A percentile compares a stretch with the other conserved stretches of the same genome.
Evolutionary conservation across 1,139 yeast species (phyloP).

Genomic region (Blastobotrys apis): DNA sequence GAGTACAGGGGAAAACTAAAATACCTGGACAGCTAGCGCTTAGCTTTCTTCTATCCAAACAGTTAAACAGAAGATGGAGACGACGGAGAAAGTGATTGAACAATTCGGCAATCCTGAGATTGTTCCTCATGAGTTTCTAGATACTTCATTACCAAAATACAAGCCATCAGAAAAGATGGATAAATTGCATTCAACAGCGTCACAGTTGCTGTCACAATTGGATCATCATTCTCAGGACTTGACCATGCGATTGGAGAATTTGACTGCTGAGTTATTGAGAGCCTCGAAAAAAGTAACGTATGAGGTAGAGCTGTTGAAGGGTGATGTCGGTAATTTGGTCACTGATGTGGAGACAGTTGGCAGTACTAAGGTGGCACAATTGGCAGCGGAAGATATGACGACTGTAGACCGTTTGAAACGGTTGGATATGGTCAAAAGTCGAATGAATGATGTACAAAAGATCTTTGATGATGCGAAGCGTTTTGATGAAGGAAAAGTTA

Average conservation of each 20-base stretch:
- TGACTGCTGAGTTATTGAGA: slow-evolving; percentile 28
- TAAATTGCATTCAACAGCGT: slow-evolving; percentile 32
- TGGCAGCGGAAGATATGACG: slow-evolving; percentile 18
- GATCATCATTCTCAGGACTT: slow-evolving; percentile 35
- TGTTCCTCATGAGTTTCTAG: slow-evolving; percentile 32
- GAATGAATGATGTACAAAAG: slow-evolving; percentile 30
- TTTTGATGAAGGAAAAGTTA: slow-evolving; percentile 27
- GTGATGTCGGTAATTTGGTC: slow-evolving; percentile 31
- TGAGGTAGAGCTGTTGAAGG: slow-evolving; percentile 34
- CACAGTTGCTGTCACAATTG: slow-evolving; percentile 33
- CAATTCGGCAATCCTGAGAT: slow-evolving; percentile 30
- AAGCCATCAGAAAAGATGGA: slow-evolving; percentile 24
- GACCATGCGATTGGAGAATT: slow-evolving; percentile 30
- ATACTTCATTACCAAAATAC: slow-evolving; percentile 27
- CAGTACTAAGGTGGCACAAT: slow-evolving; percentile 20
- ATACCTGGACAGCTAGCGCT: too few relatives aligned
- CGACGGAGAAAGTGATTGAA: slow-evolving; percentile 23
- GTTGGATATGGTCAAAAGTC: slow-evolving; percentile 27
- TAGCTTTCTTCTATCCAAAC: too few relatives aligned
- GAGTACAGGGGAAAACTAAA: too few relatives aligned
- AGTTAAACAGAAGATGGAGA: too few relatives aligned
- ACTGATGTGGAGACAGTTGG: slow-evolving; percentile 25
- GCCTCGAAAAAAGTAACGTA: slow-evolving; percentile 34
- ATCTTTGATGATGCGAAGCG: slow-evolving; percentile 30
- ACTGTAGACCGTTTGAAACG: slow-evolving; percentile 26